Evolutionary conservation across 2,329 filamentous ascomycete species (phyloP), one percentile per base, ranked within the genome.

Genomic region (Fusarium tuaranense): DNA sequence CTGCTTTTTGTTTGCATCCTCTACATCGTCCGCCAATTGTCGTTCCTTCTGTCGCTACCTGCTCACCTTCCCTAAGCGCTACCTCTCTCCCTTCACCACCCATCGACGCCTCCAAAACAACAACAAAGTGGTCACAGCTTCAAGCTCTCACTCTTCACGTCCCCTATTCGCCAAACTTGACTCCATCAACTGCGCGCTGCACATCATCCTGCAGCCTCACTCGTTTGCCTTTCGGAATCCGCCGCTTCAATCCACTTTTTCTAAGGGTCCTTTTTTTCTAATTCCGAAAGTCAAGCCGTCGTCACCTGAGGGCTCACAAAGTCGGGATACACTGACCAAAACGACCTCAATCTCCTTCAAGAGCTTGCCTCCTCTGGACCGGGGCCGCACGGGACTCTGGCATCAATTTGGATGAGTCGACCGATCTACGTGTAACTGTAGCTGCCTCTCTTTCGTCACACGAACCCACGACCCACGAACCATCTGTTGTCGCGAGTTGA

Each of bases 11-110:
- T 75, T 51, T 74, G 59, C 46, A 55, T 69, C 48, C 48, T 74
- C 14, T 74, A 74, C 69, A 66, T 75, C 36, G 63, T 72, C 41
- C 64, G 70, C 61, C 70, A 74, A 66, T 69, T 67, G 55, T 76
- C 73, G 14, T 69, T 76, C 51, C 65, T 66, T 64, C 62, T 70
- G 27, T 73, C 72, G 20, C n/a, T 75, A 7, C 70, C 70, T 27
- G 61, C 58, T 39, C 72, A 75, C 61, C 73, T 65, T 73, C 67
- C 70, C n/a, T 75, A 16, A 57, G 44, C 27, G 44, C 44, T 48
- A 20, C 12, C n/a, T 22, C 22, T 16, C 41, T 39, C 13, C 48
- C 25, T 39, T 38, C 27, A 20, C n/a, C 32, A 20, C n/a, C n/a
- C 22, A 46, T n/a, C 58, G 13, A 34, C 38, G 30, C 30, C 38